phyloP scores from a whole-genome alignment of 768 basidiomycete species.

The Cystoderma amianthinum region DNA sequence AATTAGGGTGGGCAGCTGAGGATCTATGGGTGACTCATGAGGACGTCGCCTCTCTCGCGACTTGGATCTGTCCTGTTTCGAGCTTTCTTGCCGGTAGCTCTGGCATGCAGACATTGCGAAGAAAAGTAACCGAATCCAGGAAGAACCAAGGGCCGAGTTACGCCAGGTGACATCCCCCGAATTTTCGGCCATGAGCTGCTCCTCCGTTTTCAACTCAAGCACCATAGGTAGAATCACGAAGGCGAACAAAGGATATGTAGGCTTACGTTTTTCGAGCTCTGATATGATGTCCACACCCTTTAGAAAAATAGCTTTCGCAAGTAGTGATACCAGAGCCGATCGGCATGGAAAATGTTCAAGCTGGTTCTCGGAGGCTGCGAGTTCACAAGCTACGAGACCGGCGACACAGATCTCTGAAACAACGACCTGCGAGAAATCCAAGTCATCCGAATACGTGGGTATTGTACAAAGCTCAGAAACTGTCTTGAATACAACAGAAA shows the following conservation, averaged over 20 bases:
- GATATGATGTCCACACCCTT: constrained; percentile 44
- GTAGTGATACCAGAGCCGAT: constrained; percentile 27
- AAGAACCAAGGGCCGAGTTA: constrained; percentile 34
- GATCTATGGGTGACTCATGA: constrained; percentile 11
- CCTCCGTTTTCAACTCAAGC: constrained; percentile 43
- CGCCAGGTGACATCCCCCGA: constrained; percentile 37
- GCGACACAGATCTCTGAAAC: constrained; percentile 37
- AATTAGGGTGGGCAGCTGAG: constrained; percentile 34
- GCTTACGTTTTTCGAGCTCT: constrained; percentile 46
- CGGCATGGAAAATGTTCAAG: constrained; percentile 34
- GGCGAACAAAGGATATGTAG: constrained; percentile 56
- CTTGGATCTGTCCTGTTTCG: constrained; percentile 31
- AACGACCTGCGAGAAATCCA: constrained; percentile 38
- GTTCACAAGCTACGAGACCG: constrained; percentile 39
- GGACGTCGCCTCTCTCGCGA: constrained; percentile 31
- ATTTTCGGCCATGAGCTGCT: constrained; percentile 32
- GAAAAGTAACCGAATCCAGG: constrained; percentile 58
- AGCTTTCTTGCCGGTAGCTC: constrained; percentile 16
- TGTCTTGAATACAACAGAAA: constrained; percentile 49
- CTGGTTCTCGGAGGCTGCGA: constrained; percentile 32
- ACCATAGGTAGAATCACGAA: constrained; percentile 59
- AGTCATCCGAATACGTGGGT: constrained; percentile 44
- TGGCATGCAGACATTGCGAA: constrained; percentile 53
- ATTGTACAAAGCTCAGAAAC: constrained; percentile 37
- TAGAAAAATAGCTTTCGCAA: constrained; percentile 40